Evolutionary conservation across 2,329 filamentous ascomycete species (phyloP).

Genomic region (Trichoderma cornu-damae): DNA sequence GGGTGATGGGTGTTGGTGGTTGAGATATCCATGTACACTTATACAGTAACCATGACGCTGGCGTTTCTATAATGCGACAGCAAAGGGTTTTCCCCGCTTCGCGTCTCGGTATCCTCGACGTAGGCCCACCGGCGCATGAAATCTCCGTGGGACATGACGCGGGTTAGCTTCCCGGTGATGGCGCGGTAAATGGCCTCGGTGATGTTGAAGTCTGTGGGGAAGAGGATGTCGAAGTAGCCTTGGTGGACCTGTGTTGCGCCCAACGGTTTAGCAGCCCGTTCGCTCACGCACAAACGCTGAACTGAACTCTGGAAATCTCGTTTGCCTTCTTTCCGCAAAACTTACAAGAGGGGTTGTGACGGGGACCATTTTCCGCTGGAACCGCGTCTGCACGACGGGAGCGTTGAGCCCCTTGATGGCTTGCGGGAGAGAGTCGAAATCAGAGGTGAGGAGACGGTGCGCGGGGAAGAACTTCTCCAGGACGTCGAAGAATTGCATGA

Average conservation of each 20-base stretch:
- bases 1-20: no score
- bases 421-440: constrained; percentile 84
- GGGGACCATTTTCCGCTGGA: constrained; percentile 77
- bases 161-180: constrained; percentile 85
- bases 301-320: no score
- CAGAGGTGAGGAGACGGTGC: constrained; percentile 81
- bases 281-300: background rate
- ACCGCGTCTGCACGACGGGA: constrained; percentile 94
- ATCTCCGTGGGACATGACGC: constrained; percentile 79
- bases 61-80: constrained; percentile 94
- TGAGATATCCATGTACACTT: constrained; percentile 26
- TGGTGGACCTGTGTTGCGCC: constrained; percentile 70
- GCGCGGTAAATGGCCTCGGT: constrained; percentile 90
- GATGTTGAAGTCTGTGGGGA: constrained; percentile 89
- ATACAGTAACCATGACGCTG: constrained; percentile 84
- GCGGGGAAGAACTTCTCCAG: constrained; percentile 82
- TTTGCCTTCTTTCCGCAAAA: constrained; percentile 21
- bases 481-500: constrained; percentile 97
- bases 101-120: constrained; percentile 81
- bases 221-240: constrained; percentile 98
- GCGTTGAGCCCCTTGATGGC: constrained; percentile 80
- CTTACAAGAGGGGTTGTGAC: constrained; percentile 85
- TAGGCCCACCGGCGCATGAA: constrained; percentile 89
- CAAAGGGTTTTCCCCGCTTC: constrained; percentile 88
- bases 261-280: background rate